Evolutionary conservation across 78 protist genomes (phyloP).

Genomic region (Capsaspora owczarzaki): DNA sequence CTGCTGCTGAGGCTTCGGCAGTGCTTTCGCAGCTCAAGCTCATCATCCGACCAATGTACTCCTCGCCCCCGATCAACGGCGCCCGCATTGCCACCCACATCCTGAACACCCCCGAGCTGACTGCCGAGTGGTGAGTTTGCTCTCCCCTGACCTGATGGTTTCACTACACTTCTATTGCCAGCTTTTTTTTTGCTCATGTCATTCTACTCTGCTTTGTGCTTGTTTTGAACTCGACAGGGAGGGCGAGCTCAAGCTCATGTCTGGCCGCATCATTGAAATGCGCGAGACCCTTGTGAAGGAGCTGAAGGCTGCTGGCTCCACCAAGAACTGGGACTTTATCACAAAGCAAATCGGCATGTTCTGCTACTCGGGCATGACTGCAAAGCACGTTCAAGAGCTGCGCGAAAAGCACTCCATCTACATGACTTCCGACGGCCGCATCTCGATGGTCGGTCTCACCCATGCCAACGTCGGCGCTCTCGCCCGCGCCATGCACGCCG

Average conservation of each 20-base stretch:
- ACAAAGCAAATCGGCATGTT: slow-evolving; percentile 97
- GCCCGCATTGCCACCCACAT: slow-evolving; percentile 82
- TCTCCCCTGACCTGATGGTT: too few species aligned
- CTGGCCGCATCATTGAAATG: slow-evolving; percentile 84
- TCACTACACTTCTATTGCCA: too few species aligned
- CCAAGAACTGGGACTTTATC: slow-evolving; percentile 85
- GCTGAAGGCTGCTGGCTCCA: slow-evolving; percentile 49
- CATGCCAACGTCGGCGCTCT: slow-evolving; percentile 64
- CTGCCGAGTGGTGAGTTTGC: background rate
- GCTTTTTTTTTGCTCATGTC: too few species aligned
- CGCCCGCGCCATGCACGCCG: slow-evolving; percentile 72
- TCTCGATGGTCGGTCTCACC: slow-evolving; percentile 90
- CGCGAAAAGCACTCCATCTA: slow-evolving; percentile 60
- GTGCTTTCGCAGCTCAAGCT: slow-evolving; percentile 76
- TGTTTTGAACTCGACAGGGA: too few species aligned
- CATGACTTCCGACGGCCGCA: slow-evolving; percentile 87
- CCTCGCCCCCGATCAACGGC: slow-evolving; percentile 94
- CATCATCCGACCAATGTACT: slow-evolving; percentile 85
- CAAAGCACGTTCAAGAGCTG: background rate
- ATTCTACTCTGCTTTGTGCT: too few species aligned
- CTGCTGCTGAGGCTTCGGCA: slow-evolving; percentile 31
- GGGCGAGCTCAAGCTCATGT: slow-evolving; percentile 72
- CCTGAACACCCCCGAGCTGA: slow-evolving; percentile 54
- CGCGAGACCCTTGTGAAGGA: slow-evolving; percentile 48
- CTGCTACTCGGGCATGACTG: slow-evolving; percentile 84